These are phyloP conservation scores for Hypoxylon sp. DNA, from an alignment of 2,329 filamentous ascomycete species.

Conservation along the genomic window DNA sequence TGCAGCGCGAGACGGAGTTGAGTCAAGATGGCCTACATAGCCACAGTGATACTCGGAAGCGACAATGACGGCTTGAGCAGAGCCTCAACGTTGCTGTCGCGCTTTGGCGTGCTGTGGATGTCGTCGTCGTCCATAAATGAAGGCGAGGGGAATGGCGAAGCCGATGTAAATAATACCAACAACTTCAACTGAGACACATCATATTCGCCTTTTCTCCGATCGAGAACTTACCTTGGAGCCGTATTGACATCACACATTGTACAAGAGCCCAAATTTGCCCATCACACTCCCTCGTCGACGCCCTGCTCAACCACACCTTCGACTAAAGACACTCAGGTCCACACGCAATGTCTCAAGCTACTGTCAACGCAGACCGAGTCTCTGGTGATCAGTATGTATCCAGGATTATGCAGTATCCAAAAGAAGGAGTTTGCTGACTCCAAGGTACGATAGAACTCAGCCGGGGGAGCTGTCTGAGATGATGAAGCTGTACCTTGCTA, in stretches of 20 bases:
- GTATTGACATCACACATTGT: not conserved
- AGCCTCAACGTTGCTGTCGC: constrained; percentile 12
- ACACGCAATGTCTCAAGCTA: constrained; percentile 27
- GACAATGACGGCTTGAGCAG: constrained; percentile 22
- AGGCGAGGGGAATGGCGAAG: constrained; percentile 9
- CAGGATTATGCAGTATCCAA: not conserved
- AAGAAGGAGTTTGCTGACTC: constrained; percentile 9
- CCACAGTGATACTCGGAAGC: constrained; percentile 1
- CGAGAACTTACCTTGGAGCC: not conserved
- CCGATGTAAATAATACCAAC: not conserved
- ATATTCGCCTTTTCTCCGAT: not conserved
- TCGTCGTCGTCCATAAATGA: constrained; percentile 14
- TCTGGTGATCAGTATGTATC: constrained; percentile 25
- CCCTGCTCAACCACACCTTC: not conserved
- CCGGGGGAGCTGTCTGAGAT: constrained; percentile 24
- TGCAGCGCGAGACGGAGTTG: constrained; percentile 8
- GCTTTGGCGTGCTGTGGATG: constrained; percentile 15
- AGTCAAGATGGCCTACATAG: not conserved
- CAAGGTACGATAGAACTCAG: not conserved
- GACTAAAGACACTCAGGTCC: not conserved
- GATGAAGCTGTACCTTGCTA: constrained; percentile 38
- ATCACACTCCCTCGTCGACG: not conserved
- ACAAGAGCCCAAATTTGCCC: not conserved
- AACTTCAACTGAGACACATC: constrained; percentile 11
- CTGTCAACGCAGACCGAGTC: constrained; percentile 7